phyloP scores from a whole-genome alignment of 352 stramenopile species.

The Globisporangium spinosum region DNA sequence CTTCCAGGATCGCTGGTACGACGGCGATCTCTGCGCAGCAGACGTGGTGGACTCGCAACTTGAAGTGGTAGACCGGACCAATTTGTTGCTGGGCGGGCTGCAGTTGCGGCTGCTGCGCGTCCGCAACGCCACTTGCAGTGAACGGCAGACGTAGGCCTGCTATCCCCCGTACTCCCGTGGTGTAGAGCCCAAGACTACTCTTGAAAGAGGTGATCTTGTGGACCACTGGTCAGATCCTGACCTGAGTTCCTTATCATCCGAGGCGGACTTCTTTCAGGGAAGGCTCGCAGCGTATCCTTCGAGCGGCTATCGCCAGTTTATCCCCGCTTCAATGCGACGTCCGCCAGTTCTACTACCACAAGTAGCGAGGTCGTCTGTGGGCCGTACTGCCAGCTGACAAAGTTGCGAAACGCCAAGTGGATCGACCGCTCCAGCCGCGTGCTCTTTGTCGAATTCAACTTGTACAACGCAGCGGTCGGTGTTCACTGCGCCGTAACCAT shows the following conservation, averaged over 20 bases:
- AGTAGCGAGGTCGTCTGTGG: conserved; percentile 17
- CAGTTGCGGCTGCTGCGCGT: conserved; percentile 54
- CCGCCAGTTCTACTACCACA: neutral
- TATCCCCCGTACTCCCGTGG: conserved; percentile 33
- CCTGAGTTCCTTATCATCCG: neutral
- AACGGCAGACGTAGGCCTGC: conserved; percentile 18
- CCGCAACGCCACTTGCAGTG: conserved; percentile 20
- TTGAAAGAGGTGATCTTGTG: conserved; percentile 19
- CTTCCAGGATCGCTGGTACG: conserved; percentile 57
- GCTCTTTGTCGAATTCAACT: conserved; percentile 59
- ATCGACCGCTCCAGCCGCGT: conserved; percentile 44
- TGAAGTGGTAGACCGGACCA: conserved; percentile 39
- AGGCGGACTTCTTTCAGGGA: conserved; percentile 22
- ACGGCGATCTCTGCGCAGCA: conserved; percentile 40
- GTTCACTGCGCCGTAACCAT: conserved; percentile 46
- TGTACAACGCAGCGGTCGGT: conserved; percentile 55
- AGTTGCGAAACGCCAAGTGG: conserved; percentile 39
- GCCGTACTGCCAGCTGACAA: conserved; percentile 33
- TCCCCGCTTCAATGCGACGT: conserved; percentile 17
- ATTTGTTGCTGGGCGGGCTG: conserved; percentile 58
- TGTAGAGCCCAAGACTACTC: conserved; percentile 22
- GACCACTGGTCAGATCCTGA: conserved; percentile 29
- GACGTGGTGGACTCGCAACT: conserved; percentile 46
- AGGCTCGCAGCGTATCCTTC: conserved; percentile 34
- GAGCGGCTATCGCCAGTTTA: conserved; percentile 23